These are phyloP conservation scores for Serendipita vermifera DNA, from an alignment of 768 basidiomycete species.

Conservation along the genomic window DNA sequence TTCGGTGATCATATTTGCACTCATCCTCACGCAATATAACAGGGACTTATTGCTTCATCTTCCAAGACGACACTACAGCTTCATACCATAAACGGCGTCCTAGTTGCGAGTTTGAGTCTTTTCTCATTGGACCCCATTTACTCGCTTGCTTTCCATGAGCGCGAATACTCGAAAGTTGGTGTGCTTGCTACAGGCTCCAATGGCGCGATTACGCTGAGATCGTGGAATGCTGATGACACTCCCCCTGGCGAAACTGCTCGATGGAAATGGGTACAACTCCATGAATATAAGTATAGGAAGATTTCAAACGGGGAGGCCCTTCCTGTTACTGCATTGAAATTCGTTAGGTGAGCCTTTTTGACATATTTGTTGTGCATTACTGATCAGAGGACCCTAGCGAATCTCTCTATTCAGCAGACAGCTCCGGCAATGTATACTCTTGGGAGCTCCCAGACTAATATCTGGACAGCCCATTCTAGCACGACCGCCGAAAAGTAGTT, in stretches of 20 bases:
- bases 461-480: too few species aligned
- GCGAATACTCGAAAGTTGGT: slow-evolving; percentile 69
- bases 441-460: slow-evolving; percentile 49
- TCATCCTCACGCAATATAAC: slow-evolving; percentile 9
- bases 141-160: slow-evolving; percentile 74
- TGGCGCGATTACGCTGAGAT: slow-evolving; percentile 64
- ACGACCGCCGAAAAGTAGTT: too few species aligned
- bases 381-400: slow-evolving; percentile 30
- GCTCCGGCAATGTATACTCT: slow-evolving; percentile 42
- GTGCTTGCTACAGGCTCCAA: slow-evolving; percentile 68
- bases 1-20: background rate
- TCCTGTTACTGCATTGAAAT: slow-evolving; percentile 64
- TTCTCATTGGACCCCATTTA: slow-evolving; percentile 41
- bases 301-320: slow-evolving; percentile 32
- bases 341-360: slow-evolving; percentile 46
- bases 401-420: slow-evolving; percentile 50
- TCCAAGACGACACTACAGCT: slow-evolving; percentile 57
- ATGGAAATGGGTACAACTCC: slow-evolving; percentile 63
- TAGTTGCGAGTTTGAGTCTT: slow-evolving; percentile 58
- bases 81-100: slow-evolving; percentile 77
- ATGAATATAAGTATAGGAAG: slow-evolving; percentile 49
- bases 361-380: background rate
- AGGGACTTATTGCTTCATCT: slow-evolving; percentile 85
- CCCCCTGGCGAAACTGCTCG: slow-evolving; percentile 48
- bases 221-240: slow-evolving; percentile 72